phyloP scores from a whole-genome alignment of 148 eudicot species.

The Fagopyrum tataricum region DNA sequence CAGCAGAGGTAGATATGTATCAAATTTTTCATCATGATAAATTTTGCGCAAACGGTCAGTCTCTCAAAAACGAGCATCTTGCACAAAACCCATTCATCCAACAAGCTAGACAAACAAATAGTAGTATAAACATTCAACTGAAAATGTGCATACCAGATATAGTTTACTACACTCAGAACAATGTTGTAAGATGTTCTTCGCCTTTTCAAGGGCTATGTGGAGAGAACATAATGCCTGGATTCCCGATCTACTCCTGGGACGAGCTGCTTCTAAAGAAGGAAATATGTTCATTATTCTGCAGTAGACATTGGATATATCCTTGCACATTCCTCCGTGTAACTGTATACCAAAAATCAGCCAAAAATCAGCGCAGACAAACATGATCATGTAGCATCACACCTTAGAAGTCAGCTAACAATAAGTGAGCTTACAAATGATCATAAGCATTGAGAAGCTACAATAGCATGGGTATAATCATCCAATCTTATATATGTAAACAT shows the following conservation, averaged over 20 bases:
- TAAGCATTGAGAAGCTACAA: not conserved
- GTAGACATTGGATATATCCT: slow-evolving; percentile 59
- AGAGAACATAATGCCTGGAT: slow-evolving; percentile 91
- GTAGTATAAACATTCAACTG: not conserved
- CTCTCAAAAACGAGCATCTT: not conserved
- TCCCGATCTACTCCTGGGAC: slow-evolving; percentile 93
- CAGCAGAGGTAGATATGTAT: not conserved
- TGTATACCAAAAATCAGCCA: slow-evolving; percentile 26
- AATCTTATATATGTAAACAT: not conserved
- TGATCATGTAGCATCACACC: not conserved
- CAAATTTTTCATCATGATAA: not conserved
- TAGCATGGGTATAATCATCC: not conserved
- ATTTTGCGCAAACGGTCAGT: not conserved
- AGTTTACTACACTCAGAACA: slow-evolving; percentile 93
- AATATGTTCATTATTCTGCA: slow-evolving; percentile 67
- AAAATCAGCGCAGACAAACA: not conserved
- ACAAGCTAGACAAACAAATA: not conserved
- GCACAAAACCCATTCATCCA: not conserved
- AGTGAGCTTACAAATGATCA: not conserved
- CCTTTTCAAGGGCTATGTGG: slow-evolving; percentile 90
- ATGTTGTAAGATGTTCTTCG: slow-evolving; percentile 80
- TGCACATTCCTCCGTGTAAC: slow-evolving; percentile 97
- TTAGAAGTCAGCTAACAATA: not conserved
- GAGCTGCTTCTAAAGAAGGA: slow-evolving; percentile 86
- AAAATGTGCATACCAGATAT: slow-evolving; percentile 61